Evolutionary conservation across 2,329 filamentous ascomycete species (phyloP).

Genomic region (Fusarium xyrophilum): DNA sequence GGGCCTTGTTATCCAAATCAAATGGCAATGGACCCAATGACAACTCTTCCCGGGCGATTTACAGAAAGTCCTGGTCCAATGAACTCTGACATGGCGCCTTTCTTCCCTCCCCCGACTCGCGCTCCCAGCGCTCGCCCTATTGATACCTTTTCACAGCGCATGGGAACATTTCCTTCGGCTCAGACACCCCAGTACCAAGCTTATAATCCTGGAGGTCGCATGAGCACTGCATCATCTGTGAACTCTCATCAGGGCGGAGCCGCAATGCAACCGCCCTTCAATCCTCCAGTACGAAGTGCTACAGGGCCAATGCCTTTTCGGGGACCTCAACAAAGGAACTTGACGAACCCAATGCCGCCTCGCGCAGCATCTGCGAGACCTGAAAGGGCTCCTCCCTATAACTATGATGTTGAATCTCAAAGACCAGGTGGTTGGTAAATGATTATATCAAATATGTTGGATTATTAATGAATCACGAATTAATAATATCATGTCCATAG

Average conservation of each 20-base stretch:
- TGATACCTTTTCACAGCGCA: conserved; percentile 42
- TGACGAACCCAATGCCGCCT: conserved; percentile 53
- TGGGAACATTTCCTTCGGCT: conserved; percentile 5
- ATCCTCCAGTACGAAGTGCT: conserved; percentile 48
- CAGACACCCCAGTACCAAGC: conserved; percentile 37
- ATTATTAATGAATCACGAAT: conserved; percentile 30
- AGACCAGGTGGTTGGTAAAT: conserved; percentile 40
- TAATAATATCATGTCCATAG: neutral
- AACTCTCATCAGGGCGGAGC: conserved; percentile 37
- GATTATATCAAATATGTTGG: neutral
- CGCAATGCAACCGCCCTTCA: conserved; percentile 33
- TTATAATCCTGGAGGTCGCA: conserved; percentile 44
- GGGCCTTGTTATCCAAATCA: conserved; percentile 30
- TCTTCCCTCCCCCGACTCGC: conserved; percentile 46
- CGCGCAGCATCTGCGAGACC: conserved; percentile 36
- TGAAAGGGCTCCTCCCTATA: conserved; percentile 39
- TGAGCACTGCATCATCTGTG: conserved; percentile 45
- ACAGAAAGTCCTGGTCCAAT: conserved; percentile 45
- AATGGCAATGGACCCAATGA: conserved; percentile 12
- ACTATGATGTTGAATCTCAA: conserved; percentile 50
- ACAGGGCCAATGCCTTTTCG: conserved; percentile 49
- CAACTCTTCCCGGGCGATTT: conserved; percentile 33
- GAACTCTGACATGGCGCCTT: conserved; percentile 39
- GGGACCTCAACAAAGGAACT: conserved; percentile 52
- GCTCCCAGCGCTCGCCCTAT: conserved; percentile 44